phyloP scores from a whole-genome alignment of 179 eudicot species.

The Patellifolia procumbens region DNA sequence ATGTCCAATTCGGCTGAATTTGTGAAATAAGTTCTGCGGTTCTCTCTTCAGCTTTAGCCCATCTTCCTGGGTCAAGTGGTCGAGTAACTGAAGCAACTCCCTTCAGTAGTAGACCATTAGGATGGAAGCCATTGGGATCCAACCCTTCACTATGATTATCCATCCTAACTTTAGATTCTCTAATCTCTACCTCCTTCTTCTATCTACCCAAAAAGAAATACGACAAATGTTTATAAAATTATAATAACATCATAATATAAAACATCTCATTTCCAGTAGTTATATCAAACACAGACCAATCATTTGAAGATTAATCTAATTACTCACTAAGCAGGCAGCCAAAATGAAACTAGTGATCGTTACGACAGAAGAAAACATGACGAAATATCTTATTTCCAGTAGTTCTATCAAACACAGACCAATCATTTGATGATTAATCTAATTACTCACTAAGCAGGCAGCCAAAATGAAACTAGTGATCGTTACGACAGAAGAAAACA shows the following conservation, averaged over 20 bases:
- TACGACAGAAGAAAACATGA: no score
- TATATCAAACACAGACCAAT: neutral
- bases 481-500: no score
- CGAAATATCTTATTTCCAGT: neutral
- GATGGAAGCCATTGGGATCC: constrained; percentile 36
- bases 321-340: constrained; percentile 5
- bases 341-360: neutral
- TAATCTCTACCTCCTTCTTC: constrained; percentile 8
- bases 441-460: constrained; percentile 3
- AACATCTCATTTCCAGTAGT: neutral
- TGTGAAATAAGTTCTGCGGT: constrained; percentile 45
- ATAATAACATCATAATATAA: neutral
- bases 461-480: neutral
- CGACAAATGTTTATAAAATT: neutral
- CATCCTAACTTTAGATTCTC: constrained; percentile 32
- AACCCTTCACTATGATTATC: constrained; percentile 36
- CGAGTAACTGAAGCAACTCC: constrained; percentile 40
- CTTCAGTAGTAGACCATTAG: constrained; percentile 51
- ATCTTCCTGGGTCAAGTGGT: constrained; percentile 44
- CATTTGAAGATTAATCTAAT: neutral
- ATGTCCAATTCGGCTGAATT: constrained; percentile 53
- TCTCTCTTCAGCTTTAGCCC: constrained; percentile 57
- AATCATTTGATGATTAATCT: neutral
- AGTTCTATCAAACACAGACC: neutral
- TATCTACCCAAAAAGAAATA: neutral